Evolutionary conservation across 345 rosid species (phyloP).

Genomic region (Reutealis trisperma): DNA sequence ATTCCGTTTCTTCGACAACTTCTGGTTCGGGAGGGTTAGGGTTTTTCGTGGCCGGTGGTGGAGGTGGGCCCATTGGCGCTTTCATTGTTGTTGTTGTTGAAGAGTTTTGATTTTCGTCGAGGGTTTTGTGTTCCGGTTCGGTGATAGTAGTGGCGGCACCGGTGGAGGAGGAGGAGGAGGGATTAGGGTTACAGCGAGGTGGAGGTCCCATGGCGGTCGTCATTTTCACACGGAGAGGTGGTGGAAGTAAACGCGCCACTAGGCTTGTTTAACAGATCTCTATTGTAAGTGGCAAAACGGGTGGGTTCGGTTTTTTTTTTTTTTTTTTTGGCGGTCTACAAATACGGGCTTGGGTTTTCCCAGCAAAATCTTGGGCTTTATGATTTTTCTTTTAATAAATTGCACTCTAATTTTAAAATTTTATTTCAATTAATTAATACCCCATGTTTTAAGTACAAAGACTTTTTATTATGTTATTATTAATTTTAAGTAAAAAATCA

Average conservation of each 20-base stretch:
- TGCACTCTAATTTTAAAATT: too few species aligned
- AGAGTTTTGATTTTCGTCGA: constrained; percentile 10
- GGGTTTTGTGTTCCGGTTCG: constrained; percentile 7
- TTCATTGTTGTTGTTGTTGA: constrained; percentile 3
- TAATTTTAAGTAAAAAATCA: too few species aligned
- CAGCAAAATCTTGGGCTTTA: too few species aligned
- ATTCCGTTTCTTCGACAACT: neutral
- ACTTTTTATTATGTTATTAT: too few species aligned
- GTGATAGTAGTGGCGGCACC: neutral
- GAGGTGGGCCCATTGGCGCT: constrained; percentile 41
- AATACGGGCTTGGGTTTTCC: neutral
- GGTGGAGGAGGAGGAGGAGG: constrained; percentile 13
- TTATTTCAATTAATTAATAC: too few species aligned
- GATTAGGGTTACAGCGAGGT: constrained; percentile 45
- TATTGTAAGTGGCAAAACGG: neutral
- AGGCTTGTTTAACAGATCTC: neutral
- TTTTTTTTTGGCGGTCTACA: too few species aligned
- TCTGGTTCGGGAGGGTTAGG: constrained; percentile 20
- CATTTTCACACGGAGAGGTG: constrained; percentile 15
- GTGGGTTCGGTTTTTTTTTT: neutral
- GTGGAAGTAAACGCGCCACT: neutral
- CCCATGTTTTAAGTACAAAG: too few species aligned
- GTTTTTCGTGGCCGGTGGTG: constrained; percentile 36
- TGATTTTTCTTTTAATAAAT: too few species aligned
- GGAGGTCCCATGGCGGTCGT: constrained; percentile 41